A percentile compares a stretch with the other conserved stretches of the same genome.
Conservation (phyloP, 352 stramenopile species). For the Phytopythium chamaehyphon region DNA sequence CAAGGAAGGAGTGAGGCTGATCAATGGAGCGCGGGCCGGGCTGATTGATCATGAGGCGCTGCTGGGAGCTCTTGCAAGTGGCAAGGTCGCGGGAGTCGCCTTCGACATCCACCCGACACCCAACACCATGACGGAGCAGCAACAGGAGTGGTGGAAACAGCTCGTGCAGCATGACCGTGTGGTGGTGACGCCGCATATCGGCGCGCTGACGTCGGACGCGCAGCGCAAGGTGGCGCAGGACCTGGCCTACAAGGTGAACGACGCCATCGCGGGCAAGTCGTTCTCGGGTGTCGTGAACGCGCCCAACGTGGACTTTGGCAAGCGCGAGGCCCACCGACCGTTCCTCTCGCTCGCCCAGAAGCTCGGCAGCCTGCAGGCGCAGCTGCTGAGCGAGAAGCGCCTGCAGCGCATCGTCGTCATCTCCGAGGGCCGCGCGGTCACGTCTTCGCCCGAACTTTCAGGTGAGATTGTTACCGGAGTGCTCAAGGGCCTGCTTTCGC, state of each 20-base stretch:
- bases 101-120: conserved; percentile 61
- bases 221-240: conserved; percentile 92
- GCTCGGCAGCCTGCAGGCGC: conserved; percentile 85
- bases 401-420: conserved; percentile 71
- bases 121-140: conserved; percentile 20
- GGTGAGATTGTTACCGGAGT: conserved; percentile 85
- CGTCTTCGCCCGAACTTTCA: conserved; percentile 70
- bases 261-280: conserved; percentile 89
- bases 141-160: conserved; percentile 48
- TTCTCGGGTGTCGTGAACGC: conserved; percentile 96
- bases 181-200: conserved; percentile 93
- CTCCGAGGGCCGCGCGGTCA: conserved; percentile 76
- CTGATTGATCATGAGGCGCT: conserved; percentile 92
- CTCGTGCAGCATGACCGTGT: conserved; percentile 90
- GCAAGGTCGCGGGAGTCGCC: conserved; percentile 70
- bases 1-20: conserved; percentile 90
- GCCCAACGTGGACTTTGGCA: conserved; percentile 88
- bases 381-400: conserved; percentile 74
- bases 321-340: conserved; percentile 70
- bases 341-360: conserved; percentile 90
- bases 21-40: conserved; percentile 94
- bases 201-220: conserved; percentile 92
- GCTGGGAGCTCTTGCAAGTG: conserved; percentile 78
- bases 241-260: conserved; percentile 88
- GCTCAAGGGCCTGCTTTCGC: conserved; percentile 87